Base-by-base conservation (phyloP, 1,284 basidiomycete species). In the Thecaphora frezii region DNA sequence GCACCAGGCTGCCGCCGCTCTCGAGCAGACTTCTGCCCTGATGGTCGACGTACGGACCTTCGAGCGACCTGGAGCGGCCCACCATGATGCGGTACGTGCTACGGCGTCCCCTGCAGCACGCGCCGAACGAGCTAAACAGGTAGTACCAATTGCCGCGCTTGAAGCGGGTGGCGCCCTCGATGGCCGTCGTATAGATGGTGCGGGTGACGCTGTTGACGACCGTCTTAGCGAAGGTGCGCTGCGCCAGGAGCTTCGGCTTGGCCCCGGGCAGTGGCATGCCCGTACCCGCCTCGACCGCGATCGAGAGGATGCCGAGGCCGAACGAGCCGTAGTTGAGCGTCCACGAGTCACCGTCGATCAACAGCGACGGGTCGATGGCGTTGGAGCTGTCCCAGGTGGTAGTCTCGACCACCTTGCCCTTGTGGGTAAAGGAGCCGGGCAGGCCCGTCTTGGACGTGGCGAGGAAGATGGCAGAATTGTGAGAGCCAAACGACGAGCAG, bases 51-150 rank as follows among this genome's bases (percentile, higher is more conserved):
- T 81, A 86, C 1, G 81, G 80, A 3, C 84, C 83, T 14, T 72
- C 80, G 9, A 80, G 69, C 38, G 82, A 82, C 36, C 36, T 36
- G 5, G 84, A 82, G 26, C 85, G 81, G 13, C 83, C 83, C 26
- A 86, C 85, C 14, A 84, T 82, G 51, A 85, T 85, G 64, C 85
- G 86, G 66, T 86, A 86, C 0, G 84, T 86, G 72, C 83, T 84
- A 12, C 74, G 79, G 14, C 81, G 82, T 4, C 85, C 84, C 24
- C 72, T 41, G 76, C 85, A 86, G 75, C 85, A 86, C 1, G 77
- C 79, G 64, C 85, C 85, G 84, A 84, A 86, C 16, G 82, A 83
- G 0, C 82, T 82, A 75, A 86, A 86, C 24, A 86, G 80, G 63
- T 86, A 86, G 73, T 81, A 86, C 69, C 79, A 85, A 41, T 64